A percentile compares a stretch with the other conserved stretches of the same genome.
These are phyloP conservation scores for Suillus plorans DNA, from an alignment of 768 basidiomycete species.

Conservation along the genomic window DNA sequence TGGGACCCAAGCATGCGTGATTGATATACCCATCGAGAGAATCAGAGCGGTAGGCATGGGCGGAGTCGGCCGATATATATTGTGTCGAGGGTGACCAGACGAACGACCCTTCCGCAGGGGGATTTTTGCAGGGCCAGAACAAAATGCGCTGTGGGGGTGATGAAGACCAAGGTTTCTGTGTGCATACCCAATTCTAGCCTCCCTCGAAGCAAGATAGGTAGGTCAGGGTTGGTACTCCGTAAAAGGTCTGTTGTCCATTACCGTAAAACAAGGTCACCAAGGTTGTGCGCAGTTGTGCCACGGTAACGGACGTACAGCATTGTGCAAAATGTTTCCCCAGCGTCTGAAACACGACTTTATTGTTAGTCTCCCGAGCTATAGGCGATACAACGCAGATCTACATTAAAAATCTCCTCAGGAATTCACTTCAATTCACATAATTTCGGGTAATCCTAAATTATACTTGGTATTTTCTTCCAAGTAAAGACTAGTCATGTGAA, in stretches of 20 bases:
- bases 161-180: not conserved
- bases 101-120: not conserved
- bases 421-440: too few relatives aligned
- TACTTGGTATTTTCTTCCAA: too few relatives aligned
- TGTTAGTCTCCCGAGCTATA: not conserved
- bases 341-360: not conserved
- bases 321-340: not conserved
- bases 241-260: not conserved
- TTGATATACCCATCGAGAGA: too few relatives aligned
- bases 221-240: not conserved
- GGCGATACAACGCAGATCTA: not conserved
- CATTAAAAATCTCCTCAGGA: too few relatives aligned
- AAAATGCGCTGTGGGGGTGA: not conserved
- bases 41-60: too few relatives aligned
- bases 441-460: too few relatives aligned
- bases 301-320: not conserved
- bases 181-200: not conserved
- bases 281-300: not conserved
- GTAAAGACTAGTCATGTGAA: too few relatives aligned
- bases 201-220: not conserved
- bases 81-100: not conserved
- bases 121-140: not conserved
- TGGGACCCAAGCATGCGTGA: too few relatives aligned
- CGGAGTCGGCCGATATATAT: too few relatives aligned
- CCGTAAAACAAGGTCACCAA: not conserved